Percentiles rank a stretch among this genome's conserved stretches.
phyloP scores from a whole-genome alignment of 2,329 filamentous ascomycete genomes.

The Ascocoryne sarcoides region DNA sequence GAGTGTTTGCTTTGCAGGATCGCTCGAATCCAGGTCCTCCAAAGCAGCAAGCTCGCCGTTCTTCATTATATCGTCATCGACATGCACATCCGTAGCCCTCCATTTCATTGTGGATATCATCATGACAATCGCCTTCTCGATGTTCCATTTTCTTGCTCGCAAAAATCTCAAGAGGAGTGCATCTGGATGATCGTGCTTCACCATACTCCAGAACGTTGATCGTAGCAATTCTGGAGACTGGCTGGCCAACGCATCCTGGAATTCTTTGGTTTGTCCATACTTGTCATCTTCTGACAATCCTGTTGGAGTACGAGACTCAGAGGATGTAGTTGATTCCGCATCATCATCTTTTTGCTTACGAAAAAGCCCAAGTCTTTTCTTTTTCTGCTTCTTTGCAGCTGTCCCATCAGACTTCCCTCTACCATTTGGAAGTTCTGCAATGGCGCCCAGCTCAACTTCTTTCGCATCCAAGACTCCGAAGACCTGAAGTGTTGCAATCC shows the following conservation, averaged over 20 bases:
- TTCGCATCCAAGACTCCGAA: slow-evolving; percentile 52
- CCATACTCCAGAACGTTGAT: slow-evolving; percentile 81
- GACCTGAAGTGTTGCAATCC: slow-evolving; percentile 66
- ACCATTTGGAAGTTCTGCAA: slow-evolving; percentile 14
- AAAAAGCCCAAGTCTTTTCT: slow-evolving; percentile 65
- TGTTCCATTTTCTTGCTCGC: slow-evolving; percentile 89
- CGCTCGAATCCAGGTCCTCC: slow-evolving; percentile 45
- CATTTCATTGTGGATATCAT: slow-evolving; percentile 89
- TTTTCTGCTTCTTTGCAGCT: slow-evolving; percentile 53
- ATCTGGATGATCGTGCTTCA: slow-evolving; percentile 93
- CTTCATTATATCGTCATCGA: slow-evolving; percentile 80
- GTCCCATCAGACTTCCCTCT: slow-evolving; percentile 16
- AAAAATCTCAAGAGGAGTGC: slow-evolving; percentile 74
- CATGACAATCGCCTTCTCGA: slow-evolving; percentile 90
- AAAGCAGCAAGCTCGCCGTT: slow-evolving; percentile 65
- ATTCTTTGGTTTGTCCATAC: slow-evolving; percentile 82
- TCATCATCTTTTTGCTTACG: slow-evolving; percentile 49
- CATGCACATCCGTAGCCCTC: slow-evolving; percentile 73
- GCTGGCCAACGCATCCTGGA: slow-evolving; percentile 69
- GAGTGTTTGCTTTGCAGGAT: slow-evolving; percentile 55
- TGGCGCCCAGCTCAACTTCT: slow-evolving; percentile 23
- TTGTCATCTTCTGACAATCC: slow-evolving; percentile 64
- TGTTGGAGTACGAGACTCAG: slow-evolving; percentile 13
- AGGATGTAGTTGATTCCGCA: slow-evolving; percentile 31
- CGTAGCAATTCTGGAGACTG: slow-evolving; percentile 72